Evolutionary conservation across 352 stramenopile genomes (phyloP).

Genomic region (Phytophthora hibernalis): DNA sequence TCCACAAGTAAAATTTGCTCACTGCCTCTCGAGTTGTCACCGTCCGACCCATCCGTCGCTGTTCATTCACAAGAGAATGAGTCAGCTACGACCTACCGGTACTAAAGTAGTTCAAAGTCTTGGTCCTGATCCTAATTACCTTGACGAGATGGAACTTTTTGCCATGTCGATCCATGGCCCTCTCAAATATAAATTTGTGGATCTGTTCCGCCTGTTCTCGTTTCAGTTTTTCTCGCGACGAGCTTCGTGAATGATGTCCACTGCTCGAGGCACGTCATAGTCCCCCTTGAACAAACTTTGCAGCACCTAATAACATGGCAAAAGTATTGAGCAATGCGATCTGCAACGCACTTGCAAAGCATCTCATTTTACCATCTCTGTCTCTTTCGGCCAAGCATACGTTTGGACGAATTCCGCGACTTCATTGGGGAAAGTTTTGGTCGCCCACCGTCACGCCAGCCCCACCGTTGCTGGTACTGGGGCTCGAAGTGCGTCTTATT

Average conservation of each 20-base stretch:
- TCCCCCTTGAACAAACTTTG: slow-evolving; percentile 57
- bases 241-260: slow-evolving; percentile 47
- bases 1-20: slow-evolving; percentile 76
- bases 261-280: slow-evolving; percentile 51
- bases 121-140: slow-evolving; percentile 28
- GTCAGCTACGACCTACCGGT: slow-evolving; percentile 1
- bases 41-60: slow-evolving; percentile 54
- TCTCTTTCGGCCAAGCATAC: slow-evolving; percentile 59
- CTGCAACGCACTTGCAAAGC: slow-evolving; percentile 11
- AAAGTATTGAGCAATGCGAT: slow-evolving; percentile 9
- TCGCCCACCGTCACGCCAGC: slow-evolving; percentile 33
- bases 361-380: slow-evolving; percentile 52
- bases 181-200: slow-evolving; percentile 50
- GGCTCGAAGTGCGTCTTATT: slow-evolving; percentile 9
- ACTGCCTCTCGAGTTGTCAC: slow-evolving; percentile 55
- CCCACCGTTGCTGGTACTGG: slow-evolving; percentile 54
- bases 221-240: slow-evolving; percentile 42
- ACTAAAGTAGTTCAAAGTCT: background rate
- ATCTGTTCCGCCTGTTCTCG: slow-evolving; percentile 41
- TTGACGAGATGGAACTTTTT: slow-evolving; percentile 76
- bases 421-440: slow-evolving; percentile 33
- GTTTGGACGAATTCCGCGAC: slow-evolving; percentile 61
- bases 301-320: slow-evolving; percentile 45
- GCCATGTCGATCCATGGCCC: slow-evolving; percentile 51
- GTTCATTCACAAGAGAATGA: background rate